These are phyloP conservation scores for Diaporthe batatas DNA, from an alignment of 2,329 filamentous ascomycete genomes.

Conservation along the genomic window DNA sequence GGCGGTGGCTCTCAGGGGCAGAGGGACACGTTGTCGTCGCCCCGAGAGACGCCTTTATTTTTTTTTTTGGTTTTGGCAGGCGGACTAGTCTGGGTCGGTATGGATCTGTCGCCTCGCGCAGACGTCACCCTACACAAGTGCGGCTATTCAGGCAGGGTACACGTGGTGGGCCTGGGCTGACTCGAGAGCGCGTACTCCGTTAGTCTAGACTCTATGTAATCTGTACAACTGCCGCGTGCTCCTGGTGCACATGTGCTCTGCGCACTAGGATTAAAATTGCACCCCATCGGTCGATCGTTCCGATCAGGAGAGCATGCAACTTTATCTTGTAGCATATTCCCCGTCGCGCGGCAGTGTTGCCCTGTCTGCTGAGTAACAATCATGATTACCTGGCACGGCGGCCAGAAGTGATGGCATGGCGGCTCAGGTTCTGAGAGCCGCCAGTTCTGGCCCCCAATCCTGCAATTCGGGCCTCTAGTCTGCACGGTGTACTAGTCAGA, in stretches of 20 bases:
- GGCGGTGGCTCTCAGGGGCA: conserved; percentile 3
- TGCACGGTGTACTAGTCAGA: background rate
- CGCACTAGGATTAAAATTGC: background rate
- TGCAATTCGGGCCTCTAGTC: background rate
- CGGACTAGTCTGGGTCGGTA: background rate
- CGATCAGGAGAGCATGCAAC: conserved; percentile 16
- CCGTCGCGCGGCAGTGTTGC: background rate
- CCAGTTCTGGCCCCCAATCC: background rate
- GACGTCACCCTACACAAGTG: conserved; percentile 25
- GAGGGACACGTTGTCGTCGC: conserved; percentile 1
- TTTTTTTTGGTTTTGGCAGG: background rate
- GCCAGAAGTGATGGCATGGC: conserved; percentile 18
- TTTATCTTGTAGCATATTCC: conserved; percentile 18
- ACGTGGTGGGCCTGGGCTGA: conserved; percentile 28
- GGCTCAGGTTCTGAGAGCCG: background rate
- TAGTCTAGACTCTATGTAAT: no score
- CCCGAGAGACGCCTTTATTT: background rate
- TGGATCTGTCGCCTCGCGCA: background rate
- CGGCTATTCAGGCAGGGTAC: conserved; percentile 15
- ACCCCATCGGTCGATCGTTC: conserved; percentile 9
- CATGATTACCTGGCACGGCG: background rate
- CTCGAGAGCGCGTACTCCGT: no score
- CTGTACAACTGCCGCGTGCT: no score
- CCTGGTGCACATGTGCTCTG: no score
- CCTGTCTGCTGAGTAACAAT: conserved; percentile 6